These are phyloP conservation scores for Proliferodiscus dingleyae DNA, from an alignment of 2,329 filamentous ascomycete species.

Conservation along the genomic window DNA sequence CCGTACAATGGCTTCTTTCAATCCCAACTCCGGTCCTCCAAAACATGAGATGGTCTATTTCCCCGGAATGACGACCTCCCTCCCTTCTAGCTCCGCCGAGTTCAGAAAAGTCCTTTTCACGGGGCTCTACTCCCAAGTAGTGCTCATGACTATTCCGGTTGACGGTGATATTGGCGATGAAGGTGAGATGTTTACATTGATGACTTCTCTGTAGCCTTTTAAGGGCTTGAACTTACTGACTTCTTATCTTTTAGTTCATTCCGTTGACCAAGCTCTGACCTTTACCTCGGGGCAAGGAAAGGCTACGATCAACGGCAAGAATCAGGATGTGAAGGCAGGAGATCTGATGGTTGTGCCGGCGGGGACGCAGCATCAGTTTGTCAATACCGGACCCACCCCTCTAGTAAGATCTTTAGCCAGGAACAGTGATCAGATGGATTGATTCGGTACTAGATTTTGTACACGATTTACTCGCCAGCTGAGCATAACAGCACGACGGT, in stretches of 20 bases:
- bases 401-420: slow-evolving; percentile 29
- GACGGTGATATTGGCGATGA: slow-evolving; percentile 63
- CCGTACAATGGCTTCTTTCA: slow-evolving; percentile 19
- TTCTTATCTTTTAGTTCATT: too few species aligned
- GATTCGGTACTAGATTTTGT: slow-evolving; percentile 39
- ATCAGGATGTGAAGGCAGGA: slow-evolving; percentile 40
- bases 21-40: slow-evolving; percentile 34
- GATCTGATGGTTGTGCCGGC: slow-evolving; percentile 54
- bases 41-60: slow-evolving; percentile 58
- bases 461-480: slow-evolving; percentile 59
- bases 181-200: too few species aligned
- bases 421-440: neutral
- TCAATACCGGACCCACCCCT: slow-evolving; percentile 55
- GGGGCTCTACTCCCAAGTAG: slow-evolving; percentile 57
- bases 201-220: too few species aligned
- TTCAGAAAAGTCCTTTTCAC: slow-evolving; percentile 60
- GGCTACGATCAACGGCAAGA: slow-evolving; percentile 53
- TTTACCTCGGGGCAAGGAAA: slow-evolving; percentile 56
- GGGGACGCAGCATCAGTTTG: slow-evolving; percentile 61
- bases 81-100: slow-evolving; percentile 49
- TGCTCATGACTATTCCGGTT: slow-evolving; percentile 60
- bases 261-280: slow-evolving; percentile 59
- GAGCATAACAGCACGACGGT: slow-evolving; percentile 56
- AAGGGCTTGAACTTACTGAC: too few species aligned
- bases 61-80: slow-evolving; percentile 47